A percentile compares a stretch with the other conserved stretches of the same genome.
phyloP scores from a whole-genome alignment of 306 rosid species.

The Biancaea sappan region DNA sequence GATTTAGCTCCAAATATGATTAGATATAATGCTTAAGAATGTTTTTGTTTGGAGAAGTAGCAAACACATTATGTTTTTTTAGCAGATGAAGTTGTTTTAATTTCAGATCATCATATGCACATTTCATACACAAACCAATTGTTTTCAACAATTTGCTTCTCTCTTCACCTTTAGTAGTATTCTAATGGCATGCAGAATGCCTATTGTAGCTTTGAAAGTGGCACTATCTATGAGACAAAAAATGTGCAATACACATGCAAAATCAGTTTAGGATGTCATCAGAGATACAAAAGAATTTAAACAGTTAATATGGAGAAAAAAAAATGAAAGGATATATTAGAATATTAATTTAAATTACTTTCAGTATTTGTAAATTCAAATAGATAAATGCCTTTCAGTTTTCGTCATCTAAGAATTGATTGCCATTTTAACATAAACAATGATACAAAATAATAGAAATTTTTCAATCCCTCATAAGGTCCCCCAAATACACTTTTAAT shows the following conservation, averaged over 20 bases:
- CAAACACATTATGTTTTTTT: not conserved
- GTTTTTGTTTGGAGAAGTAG: not conserved
- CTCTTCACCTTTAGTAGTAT: not conserved
- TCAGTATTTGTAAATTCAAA: not conserved
- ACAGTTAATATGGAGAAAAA: not conserved
- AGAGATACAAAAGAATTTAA: not conserved
- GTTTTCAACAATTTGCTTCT: not conserved
- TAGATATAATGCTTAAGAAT: not conserved
- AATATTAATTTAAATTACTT: not conserved
- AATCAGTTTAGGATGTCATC: not conserved
- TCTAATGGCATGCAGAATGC: not conserved
- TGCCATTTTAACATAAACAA: not conserved
- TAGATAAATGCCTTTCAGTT: not conserved
- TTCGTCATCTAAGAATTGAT: not conserved
- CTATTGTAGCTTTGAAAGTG: not conserved
- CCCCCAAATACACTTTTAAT: too few species aligned
- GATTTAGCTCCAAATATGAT: not conserved
- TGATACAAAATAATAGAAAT: not conserved
- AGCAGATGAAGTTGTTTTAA: not conserved
- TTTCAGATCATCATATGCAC: not conserved
- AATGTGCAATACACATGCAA: not conserved
- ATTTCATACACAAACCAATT: not conserved
- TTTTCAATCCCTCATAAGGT: not conserved
- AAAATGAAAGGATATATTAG: not conserved
- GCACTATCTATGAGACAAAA: not conserved